phyloP scores from a whole-genome alignment of 345 rosid species.

The Hypericum androsaemum region DNA sequence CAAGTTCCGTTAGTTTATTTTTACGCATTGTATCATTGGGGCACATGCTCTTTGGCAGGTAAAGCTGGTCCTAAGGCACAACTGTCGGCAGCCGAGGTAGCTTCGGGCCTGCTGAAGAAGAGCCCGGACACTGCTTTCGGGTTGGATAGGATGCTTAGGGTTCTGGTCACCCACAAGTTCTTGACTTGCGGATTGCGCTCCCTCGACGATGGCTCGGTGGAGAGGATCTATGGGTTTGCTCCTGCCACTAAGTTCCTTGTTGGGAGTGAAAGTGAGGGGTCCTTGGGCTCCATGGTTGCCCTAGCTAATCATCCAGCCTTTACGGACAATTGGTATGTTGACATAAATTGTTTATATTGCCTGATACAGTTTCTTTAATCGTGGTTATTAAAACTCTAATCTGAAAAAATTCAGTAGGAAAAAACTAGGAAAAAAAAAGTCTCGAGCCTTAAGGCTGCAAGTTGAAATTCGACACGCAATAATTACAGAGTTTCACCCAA shows the following conservation, averaged over 20 bases:
- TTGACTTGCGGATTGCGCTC: conserved; percentile 38
- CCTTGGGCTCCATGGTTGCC: conserved; percentile 54
- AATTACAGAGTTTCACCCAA: no score
- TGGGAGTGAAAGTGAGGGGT: conserved; percentile 69
- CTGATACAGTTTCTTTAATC: no score
- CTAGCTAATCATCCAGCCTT: conserved; percentile 84
- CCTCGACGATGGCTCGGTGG: conserved; percentile 34
- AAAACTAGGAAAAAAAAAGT: no score
- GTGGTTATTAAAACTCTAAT: no score
- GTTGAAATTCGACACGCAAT: no score
- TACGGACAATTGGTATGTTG: conserved; percentile 80
- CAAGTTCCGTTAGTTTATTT: no score
- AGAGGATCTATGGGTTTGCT: conserved; percentile 58
- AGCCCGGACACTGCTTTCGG: conserved; percentile 66
- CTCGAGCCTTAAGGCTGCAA: no score
- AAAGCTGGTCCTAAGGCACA: conserved; percentile 24
- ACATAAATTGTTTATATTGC: neutral
- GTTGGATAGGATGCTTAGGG: conserved; percentile 68
- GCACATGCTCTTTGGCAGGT: no score
- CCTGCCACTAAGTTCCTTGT: conserved; percentile 73
- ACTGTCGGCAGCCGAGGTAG: conserved; percentile 53
- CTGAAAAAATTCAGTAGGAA: no score
- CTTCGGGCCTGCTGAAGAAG: conserved; percentile 54
- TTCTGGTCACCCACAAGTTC: conserved; percentile 54
- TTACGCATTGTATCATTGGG: no score